These are phyloP conservation scores for Paspalum notatum DNA, from an alignment of 176 grass and related monocot species.

Conservation along the genomic window DNA sequence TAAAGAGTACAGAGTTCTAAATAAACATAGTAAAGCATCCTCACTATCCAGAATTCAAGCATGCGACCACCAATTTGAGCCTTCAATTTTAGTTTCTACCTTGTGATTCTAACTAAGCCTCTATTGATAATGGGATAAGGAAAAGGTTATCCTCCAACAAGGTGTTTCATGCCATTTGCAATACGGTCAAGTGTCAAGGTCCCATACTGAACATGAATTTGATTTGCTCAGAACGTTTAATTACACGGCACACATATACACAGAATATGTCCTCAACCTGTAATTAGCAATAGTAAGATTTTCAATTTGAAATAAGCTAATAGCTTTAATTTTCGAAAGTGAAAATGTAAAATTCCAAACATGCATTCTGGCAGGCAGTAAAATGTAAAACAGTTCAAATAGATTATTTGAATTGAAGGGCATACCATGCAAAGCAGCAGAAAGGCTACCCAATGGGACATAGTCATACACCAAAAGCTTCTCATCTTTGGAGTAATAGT, in stretches of 20 bases:
- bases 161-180: not conserved
- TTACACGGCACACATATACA: no score
- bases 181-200: not conserved
- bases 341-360: conserved; percentile 7
- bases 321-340: conserved; percentile 3
- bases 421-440: conserved; percentile 88
- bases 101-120: conserved; percentile 14
- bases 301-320: not conserved
- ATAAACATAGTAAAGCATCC: not conserved
- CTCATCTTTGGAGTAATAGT: conserved; percentile 98
- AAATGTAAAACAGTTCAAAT: conserved; percentile 19
- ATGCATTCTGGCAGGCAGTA: conserved; percentile 1
- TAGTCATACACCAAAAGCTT: conserved; percentile 98
- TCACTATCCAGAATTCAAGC: conserved; percentile 1
- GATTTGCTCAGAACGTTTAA: not conserved
- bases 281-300: no score
- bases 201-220: not conserved
- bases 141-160: not conserved
- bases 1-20: not conserved
- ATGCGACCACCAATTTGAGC: not conserved
- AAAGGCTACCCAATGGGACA: conserved; percentile 62
- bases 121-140: not conserved
- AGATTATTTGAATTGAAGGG: conserved; percentile 30
- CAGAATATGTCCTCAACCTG: no score
- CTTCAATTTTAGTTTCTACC: not conserved